Conservation (phyloP, 768 basidiomycete species). For the Pleurotus platypus region DNA sequence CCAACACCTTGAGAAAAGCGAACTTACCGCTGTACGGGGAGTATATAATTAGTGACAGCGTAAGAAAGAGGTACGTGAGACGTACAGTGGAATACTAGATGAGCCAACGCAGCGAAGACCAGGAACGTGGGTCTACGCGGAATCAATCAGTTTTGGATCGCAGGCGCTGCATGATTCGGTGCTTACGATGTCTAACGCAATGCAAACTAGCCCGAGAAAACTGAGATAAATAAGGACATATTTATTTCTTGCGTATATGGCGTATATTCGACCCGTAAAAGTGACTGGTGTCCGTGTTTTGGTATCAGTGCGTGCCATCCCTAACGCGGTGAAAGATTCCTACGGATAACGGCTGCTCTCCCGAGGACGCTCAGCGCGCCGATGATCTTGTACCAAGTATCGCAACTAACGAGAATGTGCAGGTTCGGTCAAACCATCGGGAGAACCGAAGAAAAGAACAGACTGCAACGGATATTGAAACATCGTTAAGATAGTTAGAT, state of each 20-base stretch:
- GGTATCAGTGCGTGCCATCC: neutral
- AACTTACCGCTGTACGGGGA: neutral
- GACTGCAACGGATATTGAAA: neutral
- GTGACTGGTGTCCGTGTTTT: neutral
- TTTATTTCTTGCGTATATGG: conserved; percentile 19
- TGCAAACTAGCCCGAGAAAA: conserved; percentile 16
- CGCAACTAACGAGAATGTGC: conserved; percentile 16
- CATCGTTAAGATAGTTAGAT: neutral
- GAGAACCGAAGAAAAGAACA: neutral
- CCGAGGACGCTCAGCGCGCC: conserved; percentile 26
- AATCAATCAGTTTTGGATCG: neutral
- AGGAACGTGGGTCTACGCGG: conserved; percentile 18
- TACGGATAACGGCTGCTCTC: conserved; percentile 24
- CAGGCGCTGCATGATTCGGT: neutral
- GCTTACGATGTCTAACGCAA: conserved; percentile 22
- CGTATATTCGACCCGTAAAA: conserved; percentile 18
- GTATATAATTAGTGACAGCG: neutral
- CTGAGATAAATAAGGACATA: conserved; percentile 19
- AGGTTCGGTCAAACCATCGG: neutral
- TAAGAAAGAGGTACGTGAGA: neutral
- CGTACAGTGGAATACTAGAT: conserved; percentile 14
- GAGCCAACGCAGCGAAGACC: conserved; percentile 20
- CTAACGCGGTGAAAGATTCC: neutral
- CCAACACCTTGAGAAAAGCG: neutral
- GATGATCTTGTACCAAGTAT: conserved; percentile 22